Evolutionary conservation across 2,329 filamentous ascomycete species (phyloP), one percentile per base, ranked within the genome.

Genomic region (Cadophora gregata): DNA sequence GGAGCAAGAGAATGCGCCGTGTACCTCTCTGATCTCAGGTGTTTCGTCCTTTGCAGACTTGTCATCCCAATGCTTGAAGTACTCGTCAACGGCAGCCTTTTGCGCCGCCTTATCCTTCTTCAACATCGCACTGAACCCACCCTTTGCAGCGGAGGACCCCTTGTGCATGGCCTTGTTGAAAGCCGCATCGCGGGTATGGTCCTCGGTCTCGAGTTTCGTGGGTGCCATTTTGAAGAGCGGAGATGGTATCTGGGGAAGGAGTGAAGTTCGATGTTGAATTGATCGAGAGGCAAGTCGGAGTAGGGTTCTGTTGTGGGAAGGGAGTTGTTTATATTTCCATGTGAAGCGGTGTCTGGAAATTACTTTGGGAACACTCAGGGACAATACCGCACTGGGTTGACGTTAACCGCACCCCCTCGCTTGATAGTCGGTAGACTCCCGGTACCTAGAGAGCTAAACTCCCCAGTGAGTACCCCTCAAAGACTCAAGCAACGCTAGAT

Each of bases 11-110:
- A 24, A 24, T 31, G 59, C 31, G 45, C 31, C 31, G 77, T 86
- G 73, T 81, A 93, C 92, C 80, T 93, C 90, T 77, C 95, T 89
- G 73, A 87, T 90, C 75, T 90, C 92, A 63, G 90, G 87, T 1
- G 95, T 98, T 86, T 99, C 96, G 50, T 90, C 86, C 70, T 86
- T 88, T 61, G 84, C 91, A 56, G 83, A 81, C 82, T 97, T 94
- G 84, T 95, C 91, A 80, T 97, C 93, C 92, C 92, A 97, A 79
- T 97, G 93, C 86, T 96, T 97, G 84, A 97, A 97, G 82, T 97
- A 97, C 80, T 97, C 93, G 76, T 96, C 92, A 38, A 95, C 87
- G 61, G 93, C 93, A 62, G 90, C 90, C 78, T 93, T 88, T 77
- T 96, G 92, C 8, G 93, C 93, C 33, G 83, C 82, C 77, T 85